Percentiles rank a stretch among this genome's conserved stretches.
These are phyloP conservation scores for Colletotrichum tabaci DNA, from an alignment of 2,329 filamentous ascomycete species.

Conservation along the genomic window DNA sequence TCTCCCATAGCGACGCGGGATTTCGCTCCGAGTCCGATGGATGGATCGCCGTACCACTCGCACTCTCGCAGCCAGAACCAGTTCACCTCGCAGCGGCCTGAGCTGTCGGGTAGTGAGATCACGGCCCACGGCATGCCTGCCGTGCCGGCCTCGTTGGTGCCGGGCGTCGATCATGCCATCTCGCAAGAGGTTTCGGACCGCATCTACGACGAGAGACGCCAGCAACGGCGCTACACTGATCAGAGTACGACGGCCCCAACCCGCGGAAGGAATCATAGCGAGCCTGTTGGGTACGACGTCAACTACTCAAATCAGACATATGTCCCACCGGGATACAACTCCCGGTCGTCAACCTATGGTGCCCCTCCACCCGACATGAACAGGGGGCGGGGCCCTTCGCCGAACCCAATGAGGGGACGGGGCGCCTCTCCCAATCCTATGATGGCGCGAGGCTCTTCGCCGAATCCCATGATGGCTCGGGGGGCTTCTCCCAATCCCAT, in stretches of 20 bases:
- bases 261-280: constrained; percentile 57
- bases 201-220: constrained; percentile 69
- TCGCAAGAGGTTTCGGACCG: constrained; percentile 71
- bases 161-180: constrained; percentile 71
- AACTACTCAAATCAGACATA: constrained; percentile 50
- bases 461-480: constrained; percentile 37
- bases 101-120: constrained; percentile 54
- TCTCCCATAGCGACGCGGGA: constrained; percentile 53
- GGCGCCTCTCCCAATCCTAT: constrained; percentile 54
- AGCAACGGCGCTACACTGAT: constrained; percentile 61
- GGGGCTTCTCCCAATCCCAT: constrained; percentile 51
- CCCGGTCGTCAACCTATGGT: constrained; percentile 57
- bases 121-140: constrained; percentile 61
- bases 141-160: constrained; percentile 71
- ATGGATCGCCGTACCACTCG: constrained; percentile 48
- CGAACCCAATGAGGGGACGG: constrained; percentile 49
- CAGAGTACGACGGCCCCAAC: constrained; percentile 58
- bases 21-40: constrained; percentile 52
- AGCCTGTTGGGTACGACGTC: constrained; percentile 41
- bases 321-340: constrained; percentile 60
- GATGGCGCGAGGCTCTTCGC: constrained; percentile 53
- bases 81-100: constrained; percentile 52
- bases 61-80: constrained; percentile 50
- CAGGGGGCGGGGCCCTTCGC: constrained; percentile 56
- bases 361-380: constrained; percentile 47